A percentile compares a stretch with the other conserved stretches of the same genome.
Evolutionary conservation across 768 basidiomycete species (phyloP).

Genomic region (Lentinula boryana): DNA sequence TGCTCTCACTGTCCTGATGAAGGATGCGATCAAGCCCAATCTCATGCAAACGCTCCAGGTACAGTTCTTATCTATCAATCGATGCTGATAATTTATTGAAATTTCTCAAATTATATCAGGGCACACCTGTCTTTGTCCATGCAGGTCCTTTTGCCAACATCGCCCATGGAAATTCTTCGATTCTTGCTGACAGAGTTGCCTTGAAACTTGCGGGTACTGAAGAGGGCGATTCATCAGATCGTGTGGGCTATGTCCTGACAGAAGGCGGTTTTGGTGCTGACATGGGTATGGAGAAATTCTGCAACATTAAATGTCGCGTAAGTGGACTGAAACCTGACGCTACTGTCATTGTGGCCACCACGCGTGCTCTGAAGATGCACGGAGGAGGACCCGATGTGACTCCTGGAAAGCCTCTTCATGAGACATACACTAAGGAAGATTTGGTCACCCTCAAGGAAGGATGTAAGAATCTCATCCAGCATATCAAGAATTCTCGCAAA

Average conservation of each 20-base stretch:
- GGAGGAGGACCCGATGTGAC: conserved; percentile 96
- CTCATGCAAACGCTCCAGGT: conserved; percentile 96
- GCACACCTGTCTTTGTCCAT: conserved; percentile 98
- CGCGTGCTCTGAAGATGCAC: conserved; percentile 98
- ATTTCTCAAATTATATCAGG: conserved; percentile 31
- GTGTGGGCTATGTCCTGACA: conserved; percentile 92
- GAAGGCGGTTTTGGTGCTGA: conserved; percentile 99
- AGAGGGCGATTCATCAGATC: conserved; percentile 75
- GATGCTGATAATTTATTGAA: background rate
- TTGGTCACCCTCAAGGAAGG: conserved; percentile 85
- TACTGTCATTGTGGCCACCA: conserved; percentile 93
- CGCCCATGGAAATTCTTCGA: conserved; percentile 97
- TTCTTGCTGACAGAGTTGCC: conserved; percentile 95
- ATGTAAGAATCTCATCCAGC: conserved; percentile 87
- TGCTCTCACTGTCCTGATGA: conserved; percentile 94
- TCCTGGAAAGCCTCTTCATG: conserved; percentile 89
- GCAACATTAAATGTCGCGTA: conserved; percentile 97
- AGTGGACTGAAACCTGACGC: conserved; percentile 93
- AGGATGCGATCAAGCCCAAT: conserved; percentile 98
- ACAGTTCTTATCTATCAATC: conserved; percentile 6
- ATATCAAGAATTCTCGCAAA: conserved; percentile 93
- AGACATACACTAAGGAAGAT: conserved; percentile 92
- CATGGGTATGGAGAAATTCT: conserved; percentile 99
- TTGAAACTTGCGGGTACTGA: conserved; percentile 96
- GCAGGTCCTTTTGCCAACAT: conserved; percentile 99